A percentile compares a stretch with the other conserved stretches of the same genome.
These are phyloP conservation scores for Hypoxylon sp. DNA, from an alignment of 2,329 filamentous ascomycete genomes.

Conservation along the genomic window DNA sequence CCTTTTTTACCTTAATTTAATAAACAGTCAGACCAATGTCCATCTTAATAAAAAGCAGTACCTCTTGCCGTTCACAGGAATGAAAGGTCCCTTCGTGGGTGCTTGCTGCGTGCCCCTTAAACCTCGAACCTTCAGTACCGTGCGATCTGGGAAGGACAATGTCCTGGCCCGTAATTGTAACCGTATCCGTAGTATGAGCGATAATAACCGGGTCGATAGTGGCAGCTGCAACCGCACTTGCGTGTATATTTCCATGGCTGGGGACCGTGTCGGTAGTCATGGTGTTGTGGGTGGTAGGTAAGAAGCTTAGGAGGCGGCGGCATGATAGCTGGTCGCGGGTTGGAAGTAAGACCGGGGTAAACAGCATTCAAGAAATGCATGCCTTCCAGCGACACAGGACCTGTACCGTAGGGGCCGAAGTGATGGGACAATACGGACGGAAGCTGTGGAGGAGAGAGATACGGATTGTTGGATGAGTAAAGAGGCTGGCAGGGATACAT, in stretches of 20 bases:
- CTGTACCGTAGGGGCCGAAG: slow-evolving; percentile 32
- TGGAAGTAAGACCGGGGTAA: slow-evolving; percentile 13
- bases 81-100: neutral
- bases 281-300: neutral
- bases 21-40: neutral
- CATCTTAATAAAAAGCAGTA: neutral
- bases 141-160: neutral
- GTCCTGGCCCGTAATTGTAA: neutral
- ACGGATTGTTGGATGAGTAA: slow-evolving; percentile 6
- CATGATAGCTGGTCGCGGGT: neutral
- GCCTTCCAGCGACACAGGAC: slow-evolving; percentile 20
- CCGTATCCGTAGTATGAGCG: neutral
- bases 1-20: neutral
- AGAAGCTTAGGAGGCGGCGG: slow-evolving; percentile 1
- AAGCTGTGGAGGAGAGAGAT: slow-evolving; percentile 14
- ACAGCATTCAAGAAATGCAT: slow-evolving; percentile 22
- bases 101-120: neutral
- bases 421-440: slow-evolving; percentile 25
- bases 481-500: slow-evolving; percentile 17
- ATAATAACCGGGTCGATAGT: neutral
- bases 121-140: neutral
- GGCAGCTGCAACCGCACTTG: neutral
- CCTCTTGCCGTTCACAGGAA: neutral
- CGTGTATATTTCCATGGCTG: neutral
- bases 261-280: neutral